Conservation (phyloP, 1,284 basidiomycete species). For the Malassezia obtusa region DNA sequence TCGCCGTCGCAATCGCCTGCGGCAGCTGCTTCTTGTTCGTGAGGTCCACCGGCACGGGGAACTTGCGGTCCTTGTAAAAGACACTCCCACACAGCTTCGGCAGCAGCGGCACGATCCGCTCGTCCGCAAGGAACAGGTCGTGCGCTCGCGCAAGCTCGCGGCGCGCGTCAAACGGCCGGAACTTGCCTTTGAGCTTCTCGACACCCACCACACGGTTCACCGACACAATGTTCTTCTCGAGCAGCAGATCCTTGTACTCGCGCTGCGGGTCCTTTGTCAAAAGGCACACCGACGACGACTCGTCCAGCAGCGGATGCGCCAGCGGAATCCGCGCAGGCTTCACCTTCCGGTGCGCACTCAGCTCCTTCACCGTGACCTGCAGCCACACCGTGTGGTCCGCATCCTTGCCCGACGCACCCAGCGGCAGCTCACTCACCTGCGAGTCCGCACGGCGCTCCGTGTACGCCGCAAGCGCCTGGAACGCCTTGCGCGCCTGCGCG, state of each 20-base stretch:
- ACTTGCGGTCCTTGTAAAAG: constrained; percentile 86
- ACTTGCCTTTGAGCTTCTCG: constrained; percentile 47
- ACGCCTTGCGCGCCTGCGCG: constrained; percentile 34
- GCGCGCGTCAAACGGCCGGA: constrained; percentile 67
- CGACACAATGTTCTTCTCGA: constrained; percentile 68
- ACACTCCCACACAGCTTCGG: constrained; percentile 77
- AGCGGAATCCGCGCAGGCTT: constrained; percentile 54
- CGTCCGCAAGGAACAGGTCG: constrained; percentile 84
- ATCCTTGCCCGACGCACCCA: constrained; percentile 24
- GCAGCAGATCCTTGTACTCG: constrained; percentile 85
- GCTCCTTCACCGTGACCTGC: constrained; percentile 33
- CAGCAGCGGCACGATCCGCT: constrained; percentile 73
- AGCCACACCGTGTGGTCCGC: constrained; percentile 29
- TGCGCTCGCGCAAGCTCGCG: constrained; percentile 76
- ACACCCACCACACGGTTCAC: constrained; percentile 86
- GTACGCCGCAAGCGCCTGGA: constrained; percentile 34
- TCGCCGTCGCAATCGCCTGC: constrained; percentile 75
- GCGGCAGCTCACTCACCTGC: constrained; percentile 23
- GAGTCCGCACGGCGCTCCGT: constrained; percentile 1
- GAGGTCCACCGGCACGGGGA: constrained; percentile 82
- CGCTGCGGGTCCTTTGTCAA: constrained; percentile 92
- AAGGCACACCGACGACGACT: constrained; percentile 68
- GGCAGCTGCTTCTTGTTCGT: constrained; percentile 71
- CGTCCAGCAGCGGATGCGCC: constrained; percentile 71
- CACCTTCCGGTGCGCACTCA: constrained; percentile 23